Base-by-base conservation (phyloP, 2,329 filamentous ascomycete species). In the Beauveria pseudobassiana region DNA sequence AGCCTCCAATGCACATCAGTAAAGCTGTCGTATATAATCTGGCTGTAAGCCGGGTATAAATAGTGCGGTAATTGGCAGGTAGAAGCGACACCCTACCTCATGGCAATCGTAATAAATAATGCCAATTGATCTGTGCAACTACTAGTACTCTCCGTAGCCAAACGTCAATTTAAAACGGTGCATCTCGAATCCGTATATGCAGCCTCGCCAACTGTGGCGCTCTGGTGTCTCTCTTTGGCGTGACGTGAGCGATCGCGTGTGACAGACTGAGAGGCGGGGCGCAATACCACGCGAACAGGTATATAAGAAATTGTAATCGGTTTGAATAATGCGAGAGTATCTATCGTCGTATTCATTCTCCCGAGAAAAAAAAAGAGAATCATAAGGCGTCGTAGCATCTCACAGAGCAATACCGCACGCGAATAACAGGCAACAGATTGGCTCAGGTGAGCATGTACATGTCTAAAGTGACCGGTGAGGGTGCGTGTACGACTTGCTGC, bases 371-470 rank as follows among this genome's bases (percentile, higher is more conserved):
- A 1, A 40, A 48, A 3, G 3, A 3, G 8, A 34, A 45, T 10
- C 3, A 20, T 3, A 1, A 26, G 10, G 10, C 30, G 14, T 14
- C 26, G 8, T 12, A 16, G 2, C 9, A 52, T 24, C 3, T 20
- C 26, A n/a, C n/a, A 28, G 28, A 24, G 8, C 18, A 40, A 9
- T 40, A 48, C 26, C 14, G 24, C 46, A 46, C 1, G 26, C 28
- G 7, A 22, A 28, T 20, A 60, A 26, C 28, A 26, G 20, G 12
- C 18, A 18, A 20, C 22, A 8, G 20, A 5, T 30, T 34, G 34
- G 58, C 49, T 60, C 58, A 60, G 58, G 40, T 60, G 49, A 60
- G 49, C 58, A 38, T 26, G 7, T 28, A 60, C 40, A 42, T 60
- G 49, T 38, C 20, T 50, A 16, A 59, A 50, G 28, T n/a, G 8